Evolutionary conservation across 2,329 filamentous ascomycete genomes (phyloP).

Genomic region (Aspergillus sp.): DNA sequence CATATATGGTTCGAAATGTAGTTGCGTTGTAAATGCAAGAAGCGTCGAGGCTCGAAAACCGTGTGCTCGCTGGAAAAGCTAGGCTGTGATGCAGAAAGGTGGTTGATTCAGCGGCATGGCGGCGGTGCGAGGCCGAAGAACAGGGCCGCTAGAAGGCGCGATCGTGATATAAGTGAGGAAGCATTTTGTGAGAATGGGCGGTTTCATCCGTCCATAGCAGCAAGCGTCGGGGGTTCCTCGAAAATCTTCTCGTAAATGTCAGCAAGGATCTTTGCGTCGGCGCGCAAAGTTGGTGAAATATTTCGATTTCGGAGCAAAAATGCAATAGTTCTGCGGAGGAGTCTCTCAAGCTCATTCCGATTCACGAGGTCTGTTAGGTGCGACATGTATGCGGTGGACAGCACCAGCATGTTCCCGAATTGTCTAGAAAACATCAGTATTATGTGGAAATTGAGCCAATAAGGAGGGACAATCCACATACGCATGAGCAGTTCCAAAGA

Average conservation of each 20-base stretch:
- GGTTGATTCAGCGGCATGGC: not conserved
- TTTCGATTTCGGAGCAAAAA: conserved; percentile 71
- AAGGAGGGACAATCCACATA: conserved; percentile 52
- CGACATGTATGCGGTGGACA: conserved; percentile 76
- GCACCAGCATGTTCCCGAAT: conserved; percentile 94
- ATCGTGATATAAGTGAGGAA: not conserved
- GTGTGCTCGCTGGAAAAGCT: not conserved
- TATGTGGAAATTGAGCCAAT: not conserved
- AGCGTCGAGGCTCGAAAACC: not conserved
- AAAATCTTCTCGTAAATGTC: conserved; percentile 49
- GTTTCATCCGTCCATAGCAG: not conserved
- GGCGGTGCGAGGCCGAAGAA: not conserved
- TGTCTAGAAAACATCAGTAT: conserved; percentile 59
- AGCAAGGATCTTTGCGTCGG: conserved; percentile 72
- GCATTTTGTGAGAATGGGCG: not conserved
- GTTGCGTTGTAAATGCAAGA: too few relatives aligned
- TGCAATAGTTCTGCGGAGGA: conserved; percentile 71
- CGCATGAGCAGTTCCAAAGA: conserved; percentile 94
- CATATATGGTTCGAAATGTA: not conserved
- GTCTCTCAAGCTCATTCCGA: conserved; percentile 53
- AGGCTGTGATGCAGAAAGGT: not conserved
- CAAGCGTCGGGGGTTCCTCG: conserved; percentile 28
- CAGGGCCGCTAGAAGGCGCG: not conserved
- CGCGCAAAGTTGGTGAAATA: conserved; percentile 71
- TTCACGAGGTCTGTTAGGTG: conserved; percentile 61